These are phyloP conservation scores for Jatropha podagrica DNA, from an alignment of 441 rosid genomes.

Conservation along the genomic window DNA sequence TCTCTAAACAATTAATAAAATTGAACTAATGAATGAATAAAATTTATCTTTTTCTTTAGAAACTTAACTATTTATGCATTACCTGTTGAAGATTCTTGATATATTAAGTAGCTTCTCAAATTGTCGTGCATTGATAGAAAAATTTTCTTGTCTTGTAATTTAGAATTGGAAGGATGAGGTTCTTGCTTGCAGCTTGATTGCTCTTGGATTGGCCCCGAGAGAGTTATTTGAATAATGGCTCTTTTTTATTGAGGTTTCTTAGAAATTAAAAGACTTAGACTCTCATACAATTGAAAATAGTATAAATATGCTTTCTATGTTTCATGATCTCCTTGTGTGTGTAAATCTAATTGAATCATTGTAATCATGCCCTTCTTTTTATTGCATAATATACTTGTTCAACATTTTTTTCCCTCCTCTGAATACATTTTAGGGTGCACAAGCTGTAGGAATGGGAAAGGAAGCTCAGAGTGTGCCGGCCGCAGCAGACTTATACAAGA, in stretches of 20 bases:
- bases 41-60: no score
- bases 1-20: neutral
- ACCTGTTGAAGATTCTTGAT: no score
- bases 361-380: neutral
- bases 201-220: no score
- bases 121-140: no score
- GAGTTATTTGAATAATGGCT: neutral
- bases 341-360: neutral
- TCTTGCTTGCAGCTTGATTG: no score
- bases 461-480: conserved; percentile 75
- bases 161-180: no score
- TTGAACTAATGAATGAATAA: neutral
- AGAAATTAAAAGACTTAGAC: neutral
- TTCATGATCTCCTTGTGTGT: neutral
- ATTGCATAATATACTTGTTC: neutral
- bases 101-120: no score
- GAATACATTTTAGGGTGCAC: conserved; percentile 70
- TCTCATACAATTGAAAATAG: neutral
- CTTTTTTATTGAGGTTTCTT: neutral
- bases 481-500: conserved; percentile 75
- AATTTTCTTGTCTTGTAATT: no score
- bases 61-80: no score
- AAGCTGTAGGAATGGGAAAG: conserved; percentile 94
- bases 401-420: neutral
- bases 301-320: neutral